Evolutionary conservation across 176 grass and related monocot species (phyloP).

Genomic region (Tillandsia fasciculata): DNA sequence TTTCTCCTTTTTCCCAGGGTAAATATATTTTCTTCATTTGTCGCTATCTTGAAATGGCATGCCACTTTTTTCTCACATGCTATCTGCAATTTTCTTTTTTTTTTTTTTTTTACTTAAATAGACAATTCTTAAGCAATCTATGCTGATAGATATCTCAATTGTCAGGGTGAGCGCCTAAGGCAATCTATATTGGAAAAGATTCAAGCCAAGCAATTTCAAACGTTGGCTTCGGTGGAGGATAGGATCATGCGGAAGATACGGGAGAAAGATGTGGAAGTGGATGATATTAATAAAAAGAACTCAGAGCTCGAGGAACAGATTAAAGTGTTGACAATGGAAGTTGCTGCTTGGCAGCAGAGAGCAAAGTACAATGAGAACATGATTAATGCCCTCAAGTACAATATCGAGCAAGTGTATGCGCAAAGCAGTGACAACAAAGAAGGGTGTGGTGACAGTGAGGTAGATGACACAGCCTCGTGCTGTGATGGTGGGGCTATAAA

Average conservation of each 20-base stretch:
- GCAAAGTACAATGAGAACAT: constrained; percentile 97
- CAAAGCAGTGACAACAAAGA: constrained; percentile 88
- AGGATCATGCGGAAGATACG: constrained; percentile 75
- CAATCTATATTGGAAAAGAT: constrained; percentile 93
- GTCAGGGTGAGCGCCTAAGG: constrained; percentile 78
- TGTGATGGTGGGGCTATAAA: constrained; percentile 54
- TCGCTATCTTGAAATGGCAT: too few species aligned
- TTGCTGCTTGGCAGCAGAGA: constrained; percentile 84
- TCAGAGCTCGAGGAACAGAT: constrained; percentile 87
- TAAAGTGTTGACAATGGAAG: constrained; percentile 74
- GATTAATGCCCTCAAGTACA: constrained; percentile 92
- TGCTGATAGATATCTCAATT: constrained; percentile 12
- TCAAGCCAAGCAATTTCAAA: constrained; percentile 84
- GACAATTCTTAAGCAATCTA: background rate
- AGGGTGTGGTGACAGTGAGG: constrained; percentile 97
- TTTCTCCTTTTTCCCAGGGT: too few species aligned
- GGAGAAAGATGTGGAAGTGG: constrained; percentile 83
- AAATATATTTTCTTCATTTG: too few species aligned
- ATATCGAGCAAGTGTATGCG: constrained; percentile 79
- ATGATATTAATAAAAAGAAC: constrained; percentile 81
- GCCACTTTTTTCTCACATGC: too few species aligned
- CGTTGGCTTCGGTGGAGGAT: constrained; percentile 79
- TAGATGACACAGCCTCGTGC: constrained; percentile 87
- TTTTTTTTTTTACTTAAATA: too few species aligned
- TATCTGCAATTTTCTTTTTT: too few species aligned